Evolutionary conservation across 2,329 filamentous ascomycete genomes (phyloP), one percentile per base, ranked within the genome.

Genomic region (Neofusicoccum sp.): DNA sequence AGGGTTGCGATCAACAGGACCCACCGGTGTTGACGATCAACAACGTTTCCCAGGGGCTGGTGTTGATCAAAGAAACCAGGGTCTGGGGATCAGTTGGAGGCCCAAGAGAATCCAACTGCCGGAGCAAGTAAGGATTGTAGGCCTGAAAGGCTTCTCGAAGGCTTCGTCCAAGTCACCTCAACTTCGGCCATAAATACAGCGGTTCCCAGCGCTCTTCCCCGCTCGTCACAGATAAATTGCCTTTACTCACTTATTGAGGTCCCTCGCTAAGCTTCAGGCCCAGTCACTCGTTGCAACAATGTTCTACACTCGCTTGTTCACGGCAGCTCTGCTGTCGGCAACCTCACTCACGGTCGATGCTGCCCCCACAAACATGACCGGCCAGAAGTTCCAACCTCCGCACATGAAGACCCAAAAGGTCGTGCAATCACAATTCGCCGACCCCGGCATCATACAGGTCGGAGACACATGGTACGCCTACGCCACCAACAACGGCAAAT

Each of bases 381-480:
- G n/a, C 40, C n/a, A 6, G 16, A 41, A 20, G 40, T 16, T 41
- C 36, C 41, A 56, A 38, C 51, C 51, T 7, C 51, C 51, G n/a
- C 51, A 47, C 38, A 43, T 60, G 38, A 60, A 54, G 28, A 38
- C 47, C 3, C 38, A 43, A 16, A 24, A n/a, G 12, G 58, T 43
- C 38, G 24, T 60, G 7, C 14, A n/a, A 12, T 12, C 33, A 20
- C 16, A 60, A 2, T 77, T 77, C 51, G 70, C 75, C 1, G 75
- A 78, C 64, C 75, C 75, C 2, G 61, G 68, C 8, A 63, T 77
- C 12, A 65, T 69, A 33, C 63, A 68, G 36, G 62, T 67, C 28
- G 67, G 71, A 20, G 69, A 69, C 20, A 71, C 67, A 0, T 77
- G 70, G 70, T 76, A 75, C 51, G 73, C 75, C 2, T 76, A 69